Evolutionary conservation across 306 rosid genomes (phyloP).

Genomic region (Alnus rubra): DNA sequence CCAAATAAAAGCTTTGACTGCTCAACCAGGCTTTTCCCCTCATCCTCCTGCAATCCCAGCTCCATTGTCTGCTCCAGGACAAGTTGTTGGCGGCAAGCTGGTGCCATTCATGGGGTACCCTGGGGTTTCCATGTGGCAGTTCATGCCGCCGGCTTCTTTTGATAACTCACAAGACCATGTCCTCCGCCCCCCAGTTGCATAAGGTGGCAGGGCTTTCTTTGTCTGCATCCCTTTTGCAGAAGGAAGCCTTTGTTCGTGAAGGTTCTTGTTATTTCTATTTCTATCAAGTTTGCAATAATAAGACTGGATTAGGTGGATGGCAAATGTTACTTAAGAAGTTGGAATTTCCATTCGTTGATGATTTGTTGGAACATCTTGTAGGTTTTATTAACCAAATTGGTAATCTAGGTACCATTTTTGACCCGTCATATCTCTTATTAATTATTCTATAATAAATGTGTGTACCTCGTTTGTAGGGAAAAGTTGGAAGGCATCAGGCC

Average conservation of each 20-base stretch:
- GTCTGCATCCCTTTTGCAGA: not conserved
- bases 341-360: slow-evolving; percentile 12
- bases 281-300: not conserved
- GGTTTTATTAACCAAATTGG: slow-evolving; percentile 15
- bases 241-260: not conserved
- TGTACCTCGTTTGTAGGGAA: not conserved
- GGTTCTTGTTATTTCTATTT: slow-evolving; percentile 10
- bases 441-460: not conserved
- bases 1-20: slow-evolving; percentile 45
- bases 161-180: slow-evolving; percentile 91
- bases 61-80: slow-evolving; percentile 51
- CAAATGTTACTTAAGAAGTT: not conserved
- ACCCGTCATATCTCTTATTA: not conserved
- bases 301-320: not conserved
- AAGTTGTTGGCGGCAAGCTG: slow-evolving; percentile 61
- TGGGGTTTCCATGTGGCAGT: slow-evolving; percentile 93
- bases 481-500: too few relatives aligned
- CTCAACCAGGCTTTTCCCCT: slow-evolving; percentile 58
- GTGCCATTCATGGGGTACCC: slow-evolving; percentile 86
- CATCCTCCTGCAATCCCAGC: slow-evolving; percentile 51
- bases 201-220: slow-evolving; percentile 24
- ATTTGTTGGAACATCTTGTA: slow-evolving; percentile 11
- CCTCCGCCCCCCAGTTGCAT: slow-evolving; percentile 94
- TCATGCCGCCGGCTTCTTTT: slow-evolving; percentile 72
- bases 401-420: slow-evolving; percentile 23